Base-by-base conservation (phyloP, 129 eudicot species). In the Kitagawia praeruptora region DNA sequence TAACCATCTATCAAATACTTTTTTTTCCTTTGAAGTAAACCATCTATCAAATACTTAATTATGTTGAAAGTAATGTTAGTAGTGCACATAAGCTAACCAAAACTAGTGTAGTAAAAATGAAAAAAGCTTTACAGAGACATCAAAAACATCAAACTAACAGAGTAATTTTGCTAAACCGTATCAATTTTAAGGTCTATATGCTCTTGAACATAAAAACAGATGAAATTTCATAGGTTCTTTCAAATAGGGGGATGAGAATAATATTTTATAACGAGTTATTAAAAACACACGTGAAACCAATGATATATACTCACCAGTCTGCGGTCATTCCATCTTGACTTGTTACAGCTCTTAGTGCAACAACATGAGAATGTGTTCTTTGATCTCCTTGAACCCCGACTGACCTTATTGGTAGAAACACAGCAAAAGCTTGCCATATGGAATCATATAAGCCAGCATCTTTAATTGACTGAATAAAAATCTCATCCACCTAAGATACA, bases 301-400 rank as follows among this genome's bases (percentile, higher is more conserved):
- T 9, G 34, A 18, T 21, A 51, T 34, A 54, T 49, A 45, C 81
- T 83, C 78, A 95, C 99, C 96, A 95, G 80, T 92, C 97, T 67
- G 99, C 99, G 18, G 97, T 95, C 99, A 95, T 95, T 85, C 97
- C 99, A 83, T 95, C 99, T 82, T 92, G 93, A 85, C 99, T 95
- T 74, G 99, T 95, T 77, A 95, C 97, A 21, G 96, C 99, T 85
- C 99, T 82, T 48, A 95, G 94, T 75, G 92, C 88, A 81, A 92
- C 91, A 23, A 89, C 96, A 80, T 89, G 87, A 27, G 91, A 87
- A 83, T 95, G 93, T 25, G 97, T 90, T 87, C 99, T 95, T 80
- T 92, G 97, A 83, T 95, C 99, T 76, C 99, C 99, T 89, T 95
- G 99, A 76, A 95, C 99, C 38, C 99, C 99, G 6, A 94, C 96